Base-by-base conservation (phyloP, 768 basidiomycete species). In the Lactifluus pinguis region DNA sequence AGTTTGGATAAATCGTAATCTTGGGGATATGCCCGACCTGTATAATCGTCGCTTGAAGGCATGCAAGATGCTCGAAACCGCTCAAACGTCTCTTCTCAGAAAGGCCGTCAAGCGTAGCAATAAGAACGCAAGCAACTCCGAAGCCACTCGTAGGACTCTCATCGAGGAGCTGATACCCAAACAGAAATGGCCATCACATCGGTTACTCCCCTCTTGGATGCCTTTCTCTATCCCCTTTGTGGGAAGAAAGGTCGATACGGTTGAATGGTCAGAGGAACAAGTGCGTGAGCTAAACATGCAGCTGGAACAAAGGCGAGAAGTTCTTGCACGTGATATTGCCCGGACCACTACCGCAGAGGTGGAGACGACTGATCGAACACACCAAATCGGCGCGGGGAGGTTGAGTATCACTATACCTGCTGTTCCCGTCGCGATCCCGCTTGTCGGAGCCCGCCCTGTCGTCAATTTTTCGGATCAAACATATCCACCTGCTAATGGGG, bases 161-260 rank as follows among this genome's bases (percentile, higher is more conserved):
- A 65, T 70, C 4, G 72, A 73, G 36, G 68, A 66, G 60, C 77
- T 84, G 36, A 89, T 97, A 2, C 89, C 93, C 1, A 74, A 72
- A 21, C 79, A 80, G 25, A 75, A 89, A 66, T 82, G 95, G 1
- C 95, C 97, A 0, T 83, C 83, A 0, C 91, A 92, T 69, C 84
- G 86, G 44, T 80, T 95, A 8, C 80, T 71, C 14, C 69, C 60
- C 14, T 77, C 79, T 68, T 73, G 68, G 65, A 45, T 83, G 39
- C 82, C 81, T 0, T 80, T 83, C 63, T 76, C 78, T 6, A 75
- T 87, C 29, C 83, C 83, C 1, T 76, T 95, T 29, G 74, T 83
- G 6, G 97, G 97, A 11, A 71, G 91, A 71, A 89, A 95, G 72
- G 92, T 98, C n/a, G 97, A 98, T 74, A 83, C 89, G 3, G 93